Evolutionary conservation across 805 yeast species (phyloP), one percentile per base, ranked within the genome.

Genomic region (Kodamaea nitidulidarum): DNA sequence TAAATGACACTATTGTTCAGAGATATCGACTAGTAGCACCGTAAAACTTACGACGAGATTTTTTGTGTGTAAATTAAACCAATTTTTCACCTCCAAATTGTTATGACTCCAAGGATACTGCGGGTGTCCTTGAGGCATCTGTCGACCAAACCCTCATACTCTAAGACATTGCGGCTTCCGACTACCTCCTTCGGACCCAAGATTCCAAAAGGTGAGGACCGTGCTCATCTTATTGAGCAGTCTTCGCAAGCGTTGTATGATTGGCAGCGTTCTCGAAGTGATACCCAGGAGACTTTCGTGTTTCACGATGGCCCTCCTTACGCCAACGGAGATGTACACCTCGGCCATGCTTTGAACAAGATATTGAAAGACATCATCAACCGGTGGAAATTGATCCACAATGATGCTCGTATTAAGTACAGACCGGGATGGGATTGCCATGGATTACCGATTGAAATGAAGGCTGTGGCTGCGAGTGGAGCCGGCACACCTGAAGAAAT

Each of bases 341-440:
- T 90, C 36, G 88, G 98, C 40, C 99, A 93, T 63, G 87, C 98
- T 0, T 63, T 93, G 51, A 93, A 93, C 65, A 91, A 93, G 56
- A 75, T 88, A 15, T 60, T 88, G 40, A 93, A 93, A 58, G 99
- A 93, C 60, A 79, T 93, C 33, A 77, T 91, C 32, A 76, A 78
- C 46, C 68, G 99, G 37, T 81, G 67, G 49, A 80, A 87, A 52
- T 63, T 90, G 17, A 56, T 81, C 15, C 46, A 56, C 41, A 60
- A 69, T 27, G 85, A 88, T 11, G 71, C 78, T 43, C 70, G 72
- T 35, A 78, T 93, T 3, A 70, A 73, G 38, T 93, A 86, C 53
- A 71, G 73, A 30, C 96, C 98, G 0, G 99, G 99, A 0, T 93
- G 98, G 98, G 99, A 93, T 58, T 93, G 98, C 55, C 99, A 93